Evolutionary conservation across 768 basidiomycete species (phyloP), one percentile per base, ranked within the genome.

Genomic region (Lactarius tabidus): DNA sequence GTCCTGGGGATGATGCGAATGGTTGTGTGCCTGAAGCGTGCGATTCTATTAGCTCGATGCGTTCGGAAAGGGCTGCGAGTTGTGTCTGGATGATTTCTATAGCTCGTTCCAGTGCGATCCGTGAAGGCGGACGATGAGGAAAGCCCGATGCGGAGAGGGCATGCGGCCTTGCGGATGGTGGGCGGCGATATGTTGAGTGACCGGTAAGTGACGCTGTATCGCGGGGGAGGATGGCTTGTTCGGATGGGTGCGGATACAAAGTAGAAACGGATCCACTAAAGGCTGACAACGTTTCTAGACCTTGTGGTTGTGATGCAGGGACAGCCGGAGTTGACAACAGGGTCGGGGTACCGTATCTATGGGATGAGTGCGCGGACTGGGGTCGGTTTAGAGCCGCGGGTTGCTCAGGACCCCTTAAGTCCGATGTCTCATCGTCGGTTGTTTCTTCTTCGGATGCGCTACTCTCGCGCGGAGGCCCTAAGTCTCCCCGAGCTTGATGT

Each of bases 31-130:
- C 64, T 53, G 71, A 70, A 17, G 71, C 58, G 18, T 67, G 57
- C 15, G 67, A 63, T 61, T 94, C 93, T n/a, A 95, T 76, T 14
- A 70, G 67, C 58, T 81, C 78, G 9, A 81, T 72, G 33, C 93
- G 86, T 74, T 94, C 92, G 9, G 83, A 85, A 52, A 95, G 81
- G 7, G 91, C 91, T 0, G 91, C 91, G 23, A 95, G 76, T 67
- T 93, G 89, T 0, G 86, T 84, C 74, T 95, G 93, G 58, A 93
- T 82, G 67, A 82, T 86, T 74, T 94, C 90, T 23, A 95, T 78
- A 0, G 90, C 90, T 54, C 83, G 83, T 74, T 94, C 93, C 60
- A 95, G 78, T 8, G 82, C 78, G 41, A 81, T 74, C 23, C 79
- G 76, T 9, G 86, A 84, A 28, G 79, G 76, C 3, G 85, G 81